These are phyloP conservation scores for Penicillium sp. DNA, from an alignment of 2,329 filamentous ascomycete genomes.

Conservation along the genomic window DNA sequence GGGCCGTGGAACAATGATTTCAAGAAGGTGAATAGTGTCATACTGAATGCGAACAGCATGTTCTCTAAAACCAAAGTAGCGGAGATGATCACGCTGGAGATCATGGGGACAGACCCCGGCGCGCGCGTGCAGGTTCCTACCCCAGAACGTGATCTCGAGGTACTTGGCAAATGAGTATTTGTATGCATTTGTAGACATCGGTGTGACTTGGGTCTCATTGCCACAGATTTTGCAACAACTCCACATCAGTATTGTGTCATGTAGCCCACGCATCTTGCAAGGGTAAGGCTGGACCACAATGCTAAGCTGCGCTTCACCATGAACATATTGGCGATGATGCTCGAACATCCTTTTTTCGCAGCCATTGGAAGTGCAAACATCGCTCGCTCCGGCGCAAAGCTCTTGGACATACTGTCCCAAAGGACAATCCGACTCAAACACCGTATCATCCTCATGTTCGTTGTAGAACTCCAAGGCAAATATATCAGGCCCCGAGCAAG, in stretches of 20 bases:
- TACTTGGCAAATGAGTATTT: constrained; percentile 99
- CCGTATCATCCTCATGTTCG: constrained; percentile 66
- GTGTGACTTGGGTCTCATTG: constrained; percentile 81
- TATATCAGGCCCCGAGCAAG: constrained; percentile 87
- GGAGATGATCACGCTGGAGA: constrained; percentile 84
- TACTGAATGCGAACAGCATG: constrained; percentile 86
- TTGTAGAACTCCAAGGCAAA: constrained; percentile 91
- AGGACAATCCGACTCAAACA: constrained; percentile 80
- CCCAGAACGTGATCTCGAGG: constrained; percentile 96
- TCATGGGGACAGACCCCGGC: constrained; percentile 83
- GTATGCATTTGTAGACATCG: constrained; percentile 93
- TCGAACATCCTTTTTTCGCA: constrained; percentile 88
- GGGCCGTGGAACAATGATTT: constrained; percentile 87
- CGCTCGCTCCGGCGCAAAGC: constrained; percentile 71
- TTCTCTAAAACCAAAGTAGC: constrained; percentile 87
- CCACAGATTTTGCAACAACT: constrained; percentile 91
- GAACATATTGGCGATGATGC: constrained; percentile 94
- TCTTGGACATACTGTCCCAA: constrained; percentile 95
- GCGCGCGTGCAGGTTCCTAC: constrained; percentile 71
- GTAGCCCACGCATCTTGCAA: constrained; percentile 62
- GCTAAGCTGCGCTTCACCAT: constrained; percentile 90
- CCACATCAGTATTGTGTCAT: constrained; percentile 92
- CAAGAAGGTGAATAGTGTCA: constrained; percentile 86
- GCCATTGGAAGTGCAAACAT: constrained; percentile 76
- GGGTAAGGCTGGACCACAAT: constrained; percentile 79